Base-by-base conservation (phyloP, 352 stramenopile species). In the Phytophthora fragariae region DNA sequence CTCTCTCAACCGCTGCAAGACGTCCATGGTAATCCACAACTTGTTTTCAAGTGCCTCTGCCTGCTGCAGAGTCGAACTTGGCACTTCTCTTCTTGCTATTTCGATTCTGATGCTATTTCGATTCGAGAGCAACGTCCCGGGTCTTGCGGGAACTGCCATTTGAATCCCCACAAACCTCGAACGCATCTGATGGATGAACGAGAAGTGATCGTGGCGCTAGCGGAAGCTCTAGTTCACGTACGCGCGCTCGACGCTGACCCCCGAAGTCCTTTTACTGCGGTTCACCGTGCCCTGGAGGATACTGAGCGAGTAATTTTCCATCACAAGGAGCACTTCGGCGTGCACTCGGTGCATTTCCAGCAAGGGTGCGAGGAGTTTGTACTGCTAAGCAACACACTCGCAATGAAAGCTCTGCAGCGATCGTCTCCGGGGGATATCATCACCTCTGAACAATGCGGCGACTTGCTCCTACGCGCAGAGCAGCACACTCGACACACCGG, bases 291-390 rank as follows among this genome's bases (percentile, higher is more conserved):
- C 15, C 73, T 91, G 6, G 70, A 85, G 44, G 64, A 76, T 31
- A 70, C 75, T 15, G 82, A 91, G 53, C 63, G 79, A 8, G 56
- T 77, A 17, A 66, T 91, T 37, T 88, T 88, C 39, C 41, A 70
- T 1, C 79, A 89, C 72, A 91, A 89, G 60, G 76, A 83, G 37
- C 58, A 35, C 10, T 89, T 83, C 47, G 82, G 82, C 2, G 60
- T 83, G 24, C 15, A 63, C 39, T 86, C 70, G 35, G 47, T 67
- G 41, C 57, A 72, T 19, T 91, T 90, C 65, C 84, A 91, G 57
- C 80, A 86, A 56, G 84, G 82, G 1, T 88, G 79, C 27, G 78
- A 92, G 54, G 85, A 92, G 67, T 89, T 88, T 52, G 55, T 91
- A 27, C 64, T 92, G 2, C 70, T 88, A n/a, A 89, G 74, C 67